Percentiles rank a stretch among this genome's conserved stretches.
These are phyloP conservation scores for Canna indica DNA, from an alignment of 176 grass and related monocot species.

Conservation along the genomic window DNA sequence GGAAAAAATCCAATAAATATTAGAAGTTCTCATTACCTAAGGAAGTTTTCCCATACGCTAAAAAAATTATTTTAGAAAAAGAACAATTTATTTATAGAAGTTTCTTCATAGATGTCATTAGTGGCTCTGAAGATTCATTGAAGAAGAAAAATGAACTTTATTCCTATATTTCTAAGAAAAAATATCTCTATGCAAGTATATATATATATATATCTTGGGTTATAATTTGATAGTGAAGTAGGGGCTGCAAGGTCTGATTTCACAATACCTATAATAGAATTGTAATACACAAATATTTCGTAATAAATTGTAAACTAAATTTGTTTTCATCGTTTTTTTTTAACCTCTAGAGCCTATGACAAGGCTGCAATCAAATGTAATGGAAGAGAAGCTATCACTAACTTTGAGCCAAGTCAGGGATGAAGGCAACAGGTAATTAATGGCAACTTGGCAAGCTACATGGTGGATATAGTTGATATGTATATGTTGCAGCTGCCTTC, in stretches of 20 bases:
- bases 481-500: too few relatives aligned
- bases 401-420: conserved; percentile 70
- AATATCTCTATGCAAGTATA: conserved; percentile 44
- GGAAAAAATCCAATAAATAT: not conserved
- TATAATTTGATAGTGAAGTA: conserved; percentile 93
- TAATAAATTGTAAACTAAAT: not conserved
- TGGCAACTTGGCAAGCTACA: too few relatives aligned
- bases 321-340: conserved; percentile 7
- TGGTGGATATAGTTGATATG: too few relatives aligned
- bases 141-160: not conserved
- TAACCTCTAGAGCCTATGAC: conserved; percentile 73
- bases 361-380: conserved; percentile 89
- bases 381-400: conserved; percentile 87
- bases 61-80: too few relatives aligned
- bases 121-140: not conserved
- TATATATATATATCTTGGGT: conserved; percentile 96
- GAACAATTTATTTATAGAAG: not conserved
- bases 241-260: conserved; percentile 73
- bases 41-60: too few relatives aligned
- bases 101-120: not conserved
- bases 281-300: not conserved
- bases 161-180: not conserved
- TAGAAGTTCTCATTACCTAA: too few relatives aligned
- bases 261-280: not conserved
- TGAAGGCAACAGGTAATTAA: too few relatives aligned